Evolutionary conservation across 2,329 filamentous ascomycete genomes (phyloP), one percentile per base, ranked within the genome.

Genomic region (Fusarium globosum): DNA sequence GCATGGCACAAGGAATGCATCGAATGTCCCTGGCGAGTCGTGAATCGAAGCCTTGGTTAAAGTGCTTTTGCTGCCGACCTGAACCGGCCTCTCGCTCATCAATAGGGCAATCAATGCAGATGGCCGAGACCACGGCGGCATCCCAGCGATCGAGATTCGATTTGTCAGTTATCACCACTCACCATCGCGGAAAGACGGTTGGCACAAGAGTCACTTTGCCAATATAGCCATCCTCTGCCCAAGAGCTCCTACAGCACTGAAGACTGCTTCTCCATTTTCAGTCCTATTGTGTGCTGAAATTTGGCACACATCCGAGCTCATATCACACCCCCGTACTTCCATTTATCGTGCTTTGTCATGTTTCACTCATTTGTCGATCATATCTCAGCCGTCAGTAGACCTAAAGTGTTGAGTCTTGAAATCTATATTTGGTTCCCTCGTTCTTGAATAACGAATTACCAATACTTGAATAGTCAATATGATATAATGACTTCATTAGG

Each of bases 271-370:
- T 39, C 33, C 7, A 48, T 58, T 21, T 23, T 43, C 45, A 26
- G 60, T 46, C 38, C 20, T 39, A 35, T 53, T 45, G 33, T 45
- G 43, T 33, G 23, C 71, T 52, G 64, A 72, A 18, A 41, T 26
- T 23, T 26, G 15, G 13, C 23, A 46, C 23, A 46, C 41, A 53
- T 28, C 20, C 21, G 21, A 35, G 36, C 28, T 20, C 33, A 33
- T 13, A 36, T 39, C 30, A 39, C 52, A 36, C 39, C 36, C 58
- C 58, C 42, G 26, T 26, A 42, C 23, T 55, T 72, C 46, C 33
- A n/a, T n/a, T n/a, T 18, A 33, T 51, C 26, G n/a, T 39, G 42
- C 21, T 41, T 43, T 36, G 23, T 26, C 26, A 18, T 51, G 23
- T 61, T 57, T 60, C 46, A 48, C n/a, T 42, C 43, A 42, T 46